Evolutionary conservation across 352 stramenopile species (phyloP).

Genomic region (Aphanomyces astaci): DNA sequence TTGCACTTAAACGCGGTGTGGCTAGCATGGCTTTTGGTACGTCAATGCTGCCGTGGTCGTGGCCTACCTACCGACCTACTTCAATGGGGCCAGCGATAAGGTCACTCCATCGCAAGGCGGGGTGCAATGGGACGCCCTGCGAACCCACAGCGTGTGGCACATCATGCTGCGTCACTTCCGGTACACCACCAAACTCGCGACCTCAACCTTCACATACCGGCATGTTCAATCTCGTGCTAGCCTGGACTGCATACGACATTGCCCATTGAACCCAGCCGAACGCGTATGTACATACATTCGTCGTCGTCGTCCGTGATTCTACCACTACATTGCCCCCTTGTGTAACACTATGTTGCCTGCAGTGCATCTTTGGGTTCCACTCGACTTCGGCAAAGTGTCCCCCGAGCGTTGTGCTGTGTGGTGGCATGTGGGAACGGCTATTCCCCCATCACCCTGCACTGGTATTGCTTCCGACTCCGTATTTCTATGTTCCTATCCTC

Average conservation of each 20-base stretch:
- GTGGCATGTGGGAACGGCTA: conserved; percentile 56
- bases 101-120: conserved; percentile 28
- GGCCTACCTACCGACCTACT: conserved; percentile 55
- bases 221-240: conserved; percentile 20
- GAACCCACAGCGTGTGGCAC: conserved; percentile 43
- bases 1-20: too few relatives aligned
- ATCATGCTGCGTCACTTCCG: conserved; percentile 21
- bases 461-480: background rate
- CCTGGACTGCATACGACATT: conserved; percentile 53
- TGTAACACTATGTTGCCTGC: background rate
- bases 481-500: background rate
- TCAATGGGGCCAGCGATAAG: conserved; percentile 45
- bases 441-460: background rate
- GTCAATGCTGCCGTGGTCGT: conserved; percentile 46
- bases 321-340: background rate
- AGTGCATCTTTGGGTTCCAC: conserved; percentile 70
- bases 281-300: too few relatives aligned
- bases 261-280: conserved; percentile 45
- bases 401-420: conserved; percentile 53
- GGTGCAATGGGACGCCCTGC: conserved; percentile 44
- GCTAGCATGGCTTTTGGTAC: conserved; percentile 41
- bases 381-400: conserved; percentile 63
- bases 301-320: too few relatives aligned
- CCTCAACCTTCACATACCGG: too few relatives aligned
- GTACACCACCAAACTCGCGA: conserved; percentile 25